A percentile compares a stretch with the other conserved stretches of the same genome.
These are phyloP conservation scores for Triadica sebifera DNA, from an alignment of 345 rosid genomes.

Conservation along the genomic window DNA sequence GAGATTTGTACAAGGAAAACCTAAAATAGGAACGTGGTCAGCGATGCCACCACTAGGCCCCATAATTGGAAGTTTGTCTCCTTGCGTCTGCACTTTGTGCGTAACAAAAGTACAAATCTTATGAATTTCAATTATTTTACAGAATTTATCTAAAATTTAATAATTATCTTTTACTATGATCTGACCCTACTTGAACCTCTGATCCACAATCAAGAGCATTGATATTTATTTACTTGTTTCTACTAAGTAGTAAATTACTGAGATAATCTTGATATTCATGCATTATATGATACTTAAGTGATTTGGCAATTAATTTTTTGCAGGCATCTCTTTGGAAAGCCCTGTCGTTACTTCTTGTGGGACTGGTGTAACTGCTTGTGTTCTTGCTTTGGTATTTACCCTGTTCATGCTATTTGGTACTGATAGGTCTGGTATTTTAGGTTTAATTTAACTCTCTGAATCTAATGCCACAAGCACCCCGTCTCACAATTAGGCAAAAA, in stretches of 20 bases:
- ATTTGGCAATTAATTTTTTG: constrained; percentile 8
- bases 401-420: neutral
- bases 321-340: constrained; percentile 78
- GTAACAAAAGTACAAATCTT: neutral
- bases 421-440: too few species aligned
- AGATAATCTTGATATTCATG: neutral
- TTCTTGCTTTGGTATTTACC: constrained; percentile 75
- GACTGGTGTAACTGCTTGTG: constrained; percentile 88
- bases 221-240: neutral
- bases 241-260: neutral
- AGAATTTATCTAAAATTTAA: too few species aligned
- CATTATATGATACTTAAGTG: constrained; percentile 1
- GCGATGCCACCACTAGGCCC: neutral
- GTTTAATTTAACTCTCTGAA: neutral
- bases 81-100: neutral
- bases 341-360: constrained; percentile 83
- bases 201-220: too few species aligned
- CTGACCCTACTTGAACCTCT: too few species aligned
- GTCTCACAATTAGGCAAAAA: neutral
- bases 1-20: neutral
- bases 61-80: neutral
- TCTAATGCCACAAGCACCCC: neutral
- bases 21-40: neutral
- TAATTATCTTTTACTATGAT: too few species aligned
- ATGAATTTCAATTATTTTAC: too few species aligned